Evolutionary conservation across 257 asterid genomes (phyloP).

Genomic region (Solanum neorickii): DNA sequence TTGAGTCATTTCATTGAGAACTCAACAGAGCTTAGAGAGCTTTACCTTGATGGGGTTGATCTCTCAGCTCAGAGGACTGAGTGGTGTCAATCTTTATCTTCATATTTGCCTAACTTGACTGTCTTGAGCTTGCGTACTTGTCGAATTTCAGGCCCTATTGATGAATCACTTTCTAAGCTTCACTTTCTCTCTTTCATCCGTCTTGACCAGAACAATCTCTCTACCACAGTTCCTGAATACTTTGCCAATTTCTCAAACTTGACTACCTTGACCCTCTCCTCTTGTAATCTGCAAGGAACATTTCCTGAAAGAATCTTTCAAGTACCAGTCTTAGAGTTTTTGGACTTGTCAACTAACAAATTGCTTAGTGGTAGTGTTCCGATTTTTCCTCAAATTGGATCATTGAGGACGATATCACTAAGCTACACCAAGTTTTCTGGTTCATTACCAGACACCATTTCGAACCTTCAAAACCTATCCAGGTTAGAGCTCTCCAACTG

Average conservation of each 20-base stretch:
- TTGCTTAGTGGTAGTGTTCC: slow-evolving; percentile 14
- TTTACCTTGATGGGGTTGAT: slow-evolving; percentile 41
- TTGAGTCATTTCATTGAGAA: slow-evolving; percentile 28
- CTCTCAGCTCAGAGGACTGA: slow-evolving; percentile 21
- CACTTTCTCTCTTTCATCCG: slow-evolving; percentile 23
- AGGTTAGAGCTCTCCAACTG: slow-evolving; percentile 6
- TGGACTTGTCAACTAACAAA: slow-evolving; percentile 22
- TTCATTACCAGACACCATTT: slow-evolving; percentile 17
- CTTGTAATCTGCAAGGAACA: slow-evolving; percentile 24
- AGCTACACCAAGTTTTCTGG: slow-evolving; percentile 16
- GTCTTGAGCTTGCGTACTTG: slow-evolving; percentile 38
- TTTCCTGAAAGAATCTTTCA: slow-evolving; percentile 29
- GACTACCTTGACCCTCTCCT: slow-evolving; percentile 21
- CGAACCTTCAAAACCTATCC: slow-evolving; percentile 16
- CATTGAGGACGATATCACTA: slow-evolving; percentile 7
- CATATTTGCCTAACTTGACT: slow-evolving; percentile 22
- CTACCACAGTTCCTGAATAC: slow-evolving; percentile 12
- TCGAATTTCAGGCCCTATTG: slow-evolving; percentile 23
- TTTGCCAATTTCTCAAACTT: slow-evolving; percentile 19
- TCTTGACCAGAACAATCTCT: slow-evolving; percentile 27
- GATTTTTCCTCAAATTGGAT: background rate
- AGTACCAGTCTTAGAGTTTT: slow-evolving; percentile 11
- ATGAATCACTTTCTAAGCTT: slow-evolving; percentile 25
- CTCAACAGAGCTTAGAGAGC: slow-evolving; percentile 21
- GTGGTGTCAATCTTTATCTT: slow-evolving; percentile 29